Conservation (phyloP, 306 rosid genomes). For the Rosa multiflora region DNA sequence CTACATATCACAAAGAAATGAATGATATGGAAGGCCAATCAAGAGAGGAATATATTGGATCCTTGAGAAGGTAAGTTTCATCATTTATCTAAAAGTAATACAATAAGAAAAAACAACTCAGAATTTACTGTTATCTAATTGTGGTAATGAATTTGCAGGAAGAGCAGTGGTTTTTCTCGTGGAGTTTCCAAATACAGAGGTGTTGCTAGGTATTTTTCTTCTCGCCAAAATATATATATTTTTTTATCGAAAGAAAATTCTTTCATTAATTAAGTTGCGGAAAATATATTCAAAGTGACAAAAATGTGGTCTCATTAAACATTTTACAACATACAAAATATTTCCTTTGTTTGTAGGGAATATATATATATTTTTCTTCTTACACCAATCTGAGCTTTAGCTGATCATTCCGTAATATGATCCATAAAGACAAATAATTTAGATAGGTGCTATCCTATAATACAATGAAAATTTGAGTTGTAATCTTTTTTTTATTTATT, state of each 20-base stretch:
- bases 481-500: constrained; percentile 1
- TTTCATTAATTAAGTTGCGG: neutral
- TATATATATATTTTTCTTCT: neutral
- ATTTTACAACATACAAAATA: neutral
- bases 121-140: neutral
- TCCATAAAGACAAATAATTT: neutral
- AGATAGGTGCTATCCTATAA: neutral
- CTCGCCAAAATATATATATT: neutral
- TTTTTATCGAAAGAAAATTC: too few species aligned
- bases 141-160: constrained; percentile 41
- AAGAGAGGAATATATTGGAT: constrained; percentile 49
- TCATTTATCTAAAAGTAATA: neutral
- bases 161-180: constrained; percentile 89
- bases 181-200: constrained; percentile 94
- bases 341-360: neutral
- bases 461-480: neutral
- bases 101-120: neutral
- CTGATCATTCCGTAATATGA: neutral
- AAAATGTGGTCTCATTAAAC: neutral
- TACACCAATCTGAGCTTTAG: neutral
- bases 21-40: constrained; percentile 46
- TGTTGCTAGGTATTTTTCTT: constrained; percentile 57
- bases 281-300: neutral
- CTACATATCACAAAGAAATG: constrained; percentile 36
- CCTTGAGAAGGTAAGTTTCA: constrained; percentile 33